A percentile compares a stretch with the other conserved stretches of the same genome.
Conservation (phyloP, 108 stramenopile species). For the Cylindrotheca closterium region DNA sequence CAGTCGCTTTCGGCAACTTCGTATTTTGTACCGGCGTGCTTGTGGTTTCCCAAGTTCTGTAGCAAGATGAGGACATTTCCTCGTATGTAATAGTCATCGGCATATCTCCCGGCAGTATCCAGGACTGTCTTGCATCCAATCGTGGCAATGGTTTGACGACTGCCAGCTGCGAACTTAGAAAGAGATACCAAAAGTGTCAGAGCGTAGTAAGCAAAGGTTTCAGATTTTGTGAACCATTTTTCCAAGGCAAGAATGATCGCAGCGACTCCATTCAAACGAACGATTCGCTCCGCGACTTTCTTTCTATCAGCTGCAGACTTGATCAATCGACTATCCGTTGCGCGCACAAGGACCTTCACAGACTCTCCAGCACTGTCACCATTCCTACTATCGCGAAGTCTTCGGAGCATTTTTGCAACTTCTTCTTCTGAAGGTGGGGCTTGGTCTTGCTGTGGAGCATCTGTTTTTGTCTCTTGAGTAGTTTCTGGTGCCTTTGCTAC, state of each 20-base stretch:
- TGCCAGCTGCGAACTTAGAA: background rate
- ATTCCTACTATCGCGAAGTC: background rate
- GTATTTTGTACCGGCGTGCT: background rate
- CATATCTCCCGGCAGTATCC: background rate
- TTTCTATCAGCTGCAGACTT: background rate
- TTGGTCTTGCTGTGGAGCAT: background rate
- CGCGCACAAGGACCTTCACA: background rate
- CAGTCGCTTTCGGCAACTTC: background rate
- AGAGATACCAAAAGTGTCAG: background rate
- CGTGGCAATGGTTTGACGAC: background rate
- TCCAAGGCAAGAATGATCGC: background rate
- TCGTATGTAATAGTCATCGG: background rate
- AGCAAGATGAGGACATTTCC: background rate
- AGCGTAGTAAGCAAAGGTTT: background rate
- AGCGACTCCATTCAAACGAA: background rate
- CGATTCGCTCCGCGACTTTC: background rate
- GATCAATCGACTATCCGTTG: background rate
- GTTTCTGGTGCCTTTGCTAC: background rate
- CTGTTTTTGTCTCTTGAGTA: background rate
- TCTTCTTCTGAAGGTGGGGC: background rate
- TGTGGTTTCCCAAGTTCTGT: background rate
- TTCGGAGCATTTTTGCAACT: background rate
- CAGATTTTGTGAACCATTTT: background rate
- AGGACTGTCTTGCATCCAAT: constrained; percentile 1
- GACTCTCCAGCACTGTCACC: background rate